Conservation (phyloP, 2,329 filamentous ascomycete species). For the Colletotrichum neosansevieriae region DNA sequence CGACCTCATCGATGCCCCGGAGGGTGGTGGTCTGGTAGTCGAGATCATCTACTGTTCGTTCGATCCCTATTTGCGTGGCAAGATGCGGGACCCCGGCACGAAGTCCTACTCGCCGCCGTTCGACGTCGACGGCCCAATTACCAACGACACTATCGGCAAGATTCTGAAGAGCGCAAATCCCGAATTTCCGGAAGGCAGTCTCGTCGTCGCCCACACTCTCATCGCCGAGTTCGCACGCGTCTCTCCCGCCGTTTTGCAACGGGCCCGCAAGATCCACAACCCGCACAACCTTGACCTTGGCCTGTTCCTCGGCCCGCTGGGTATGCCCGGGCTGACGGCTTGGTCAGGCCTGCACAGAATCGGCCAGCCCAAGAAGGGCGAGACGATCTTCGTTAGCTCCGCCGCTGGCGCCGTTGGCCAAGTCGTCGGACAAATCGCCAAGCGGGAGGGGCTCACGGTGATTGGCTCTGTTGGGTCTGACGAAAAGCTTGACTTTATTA, state of each 20-base stretch:
- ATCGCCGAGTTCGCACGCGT: slow-evolving; percentile 73
- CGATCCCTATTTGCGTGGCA: slow-evolving; percentile 87
- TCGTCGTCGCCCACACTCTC: slow-evolving; percentile 61
- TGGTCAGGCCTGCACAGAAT: slow-evolving; percentile 77
- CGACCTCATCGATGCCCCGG: slow-evolving; percentile 70
- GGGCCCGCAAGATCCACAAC: slow-evolving; percentile 66
- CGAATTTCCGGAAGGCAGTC: slow-evolving; percentile 61
- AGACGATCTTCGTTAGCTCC: slow-evolving; percentile 85
- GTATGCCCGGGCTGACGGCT: slow-evolving; percentile 72
- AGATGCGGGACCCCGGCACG: slow-evolving; percentile 73
- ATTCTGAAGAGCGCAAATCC: slow-evolving; percentile 76
- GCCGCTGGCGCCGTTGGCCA: slow-evolving; percentile 87
- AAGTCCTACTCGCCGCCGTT: slow-evolving; percentile 78
- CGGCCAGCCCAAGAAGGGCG: slow-evolving; percentile 71
- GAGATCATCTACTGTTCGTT: slow-evolving; percentile 81
- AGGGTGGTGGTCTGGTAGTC: slow-evolving; percentile 76
- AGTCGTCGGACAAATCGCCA: slow-evolving; percentile 86
- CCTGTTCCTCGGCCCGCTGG: slow-evolving; percentile 78
- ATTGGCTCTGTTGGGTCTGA: slow-evolving; percentile 87
- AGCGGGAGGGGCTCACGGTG: slow-evolving; percentile 82
- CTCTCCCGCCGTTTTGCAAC: slow-evolving; percentile 11
- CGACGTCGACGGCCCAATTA: slow-evolving; percentile 71
- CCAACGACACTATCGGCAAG: slow-evolving; percentile 72
- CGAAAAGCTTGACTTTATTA: slow-evolving; percentile 79
- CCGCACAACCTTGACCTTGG: slow-evolving; percentile 73